Evolutionary conservation across 495 filamentous ascomycete genomes (phyloP).

Genomic region (Aspergillus cavernicola): DNA sequence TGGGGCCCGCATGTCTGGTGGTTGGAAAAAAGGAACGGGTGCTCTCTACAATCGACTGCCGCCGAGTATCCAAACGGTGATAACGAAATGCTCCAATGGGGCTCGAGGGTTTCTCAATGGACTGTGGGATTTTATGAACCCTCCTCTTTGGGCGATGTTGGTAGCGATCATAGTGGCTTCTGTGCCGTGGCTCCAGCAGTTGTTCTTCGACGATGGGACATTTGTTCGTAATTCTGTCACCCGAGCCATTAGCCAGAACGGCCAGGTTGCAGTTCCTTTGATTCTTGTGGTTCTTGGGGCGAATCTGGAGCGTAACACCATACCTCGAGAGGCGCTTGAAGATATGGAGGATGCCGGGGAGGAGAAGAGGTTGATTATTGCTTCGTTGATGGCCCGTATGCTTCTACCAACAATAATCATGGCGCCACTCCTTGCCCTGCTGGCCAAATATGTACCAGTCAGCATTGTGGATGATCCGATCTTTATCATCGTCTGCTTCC

Average conservation of each 20-base stretch:
- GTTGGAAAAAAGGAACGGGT: conserved; percentile 21
- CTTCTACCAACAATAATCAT: conserved; percentile 87
- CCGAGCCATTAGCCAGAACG: conserved; percentile 76
- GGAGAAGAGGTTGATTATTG: conserved; percentile 76
- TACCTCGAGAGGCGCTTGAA: conserved; percentile 53
- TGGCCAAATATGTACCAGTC: conserved; percentile 86
- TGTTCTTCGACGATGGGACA: conserved; percentile 86
- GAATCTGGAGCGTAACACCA: conserved; percentile 78
- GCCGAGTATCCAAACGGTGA: conserved; percentile 47
- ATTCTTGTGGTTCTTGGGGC: conserved; percentile 96
- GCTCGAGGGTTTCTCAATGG: conserved; percentile 56
- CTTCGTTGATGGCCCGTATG: conserved; percentile 85
- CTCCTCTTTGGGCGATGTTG: conserved; percentile 96
- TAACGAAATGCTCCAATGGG: conserved; percentile 42
- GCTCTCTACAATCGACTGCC: conserved; percentile 52
- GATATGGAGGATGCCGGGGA: conserved; percentile 58
- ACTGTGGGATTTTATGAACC: conserved; percentile 94
- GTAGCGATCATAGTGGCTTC: conserved; percentile 84
- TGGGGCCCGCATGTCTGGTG: conserved; percentile 15
- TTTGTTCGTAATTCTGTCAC: conserved; percentile 93
- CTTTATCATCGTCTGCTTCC: conserved; percentile 95
- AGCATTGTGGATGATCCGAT: conserved; percentile 97
- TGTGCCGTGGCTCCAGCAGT: conserved; percentile 72
- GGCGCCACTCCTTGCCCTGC: conserved; percentile 85
- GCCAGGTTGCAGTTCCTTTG: conserved; percentile 87